Evolutionary conservation across 108 stramenopile genomes (phyloP), one percentile per base, ranked within the genome.

Genomic region (Fragilariopsis cylindrus): DNA sequence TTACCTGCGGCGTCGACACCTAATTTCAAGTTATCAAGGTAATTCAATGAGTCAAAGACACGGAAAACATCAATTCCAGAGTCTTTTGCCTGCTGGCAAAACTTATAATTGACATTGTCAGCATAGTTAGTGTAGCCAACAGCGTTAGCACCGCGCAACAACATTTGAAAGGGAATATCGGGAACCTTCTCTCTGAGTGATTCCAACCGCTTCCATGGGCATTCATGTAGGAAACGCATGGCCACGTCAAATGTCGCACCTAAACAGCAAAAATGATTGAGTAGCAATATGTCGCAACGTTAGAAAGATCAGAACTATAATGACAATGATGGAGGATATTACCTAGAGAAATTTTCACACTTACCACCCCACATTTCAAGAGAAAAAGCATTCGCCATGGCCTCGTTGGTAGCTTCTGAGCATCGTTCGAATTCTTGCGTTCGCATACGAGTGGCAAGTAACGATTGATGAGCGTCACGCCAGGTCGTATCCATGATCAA

Each of bases 1-100:
- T 82, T 60, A 11, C 96, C 95, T 18, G 92, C 97, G 19, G 98
- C 97, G 74, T 98, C 97, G 30, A 98, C 94, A 54, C 97, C 96
- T 40, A 98, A 83, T 53, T 85, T 82, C 91, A 98, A 83, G 81
- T 98, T 98, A 78, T 96, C 93, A 40, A 98, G 71, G 79, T 97
- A 96, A 76, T 98, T 98, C 72, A 98, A 74, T 13, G 93, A 96
- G 78, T 98, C 98, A 73, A 98, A 98, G 44, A 98, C 92, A 19
- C 98, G 93, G 88, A 97, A 98, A 4, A 98, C 92, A 79, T 98
- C 98, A 84, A 98, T 94, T 39, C 98, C 98, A 48, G 85, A 79
- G 39, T 89, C 67, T 52, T 95, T 78, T 1, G 98, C 98, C 58
- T 87, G 74, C 50, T 91, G 71, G 84, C 97, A 97, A 79, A 98